A percentile compares a stretch with the other conserved stretches of the same genome.
Evolutionary conservation across 164 flowering plant species (phyloP).

Genomic region (Vitis amurensis): DNA sequence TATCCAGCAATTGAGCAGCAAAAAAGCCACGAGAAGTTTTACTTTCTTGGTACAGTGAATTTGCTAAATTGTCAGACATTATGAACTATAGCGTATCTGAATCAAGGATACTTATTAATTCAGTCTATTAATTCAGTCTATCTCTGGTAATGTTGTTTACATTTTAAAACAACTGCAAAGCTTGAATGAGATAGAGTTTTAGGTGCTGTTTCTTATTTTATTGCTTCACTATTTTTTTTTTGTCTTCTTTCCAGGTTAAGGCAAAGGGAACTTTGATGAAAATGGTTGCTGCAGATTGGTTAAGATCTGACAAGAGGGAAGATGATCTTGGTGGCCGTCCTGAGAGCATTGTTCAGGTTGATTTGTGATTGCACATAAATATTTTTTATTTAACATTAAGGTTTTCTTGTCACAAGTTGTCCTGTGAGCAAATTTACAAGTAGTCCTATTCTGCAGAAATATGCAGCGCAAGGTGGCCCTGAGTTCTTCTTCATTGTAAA

Average conservation of each 20-base stretch:
- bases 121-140: no score
- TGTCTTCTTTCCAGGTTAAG: constrained; percentile 44
- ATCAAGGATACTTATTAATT: no score
- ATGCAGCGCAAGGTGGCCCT: constrained; percentile 72
- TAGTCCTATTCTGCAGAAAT: constrained; percentile 53
- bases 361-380: neutral
- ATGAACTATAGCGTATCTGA: neutral
- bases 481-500: constrained; percentile 84
- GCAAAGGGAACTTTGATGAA: constrained; percentile 72
- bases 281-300: constrained; percentile 88
- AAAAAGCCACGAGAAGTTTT: no score
- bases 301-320: constrained; percentile 77
- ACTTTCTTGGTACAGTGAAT: no score
- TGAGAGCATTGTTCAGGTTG: constrained; percentile 82
- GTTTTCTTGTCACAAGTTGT: neutral
- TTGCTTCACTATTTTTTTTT: neutral
- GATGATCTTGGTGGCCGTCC: constrained; percentile 82
- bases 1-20: no score
- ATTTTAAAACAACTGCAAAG: no score
- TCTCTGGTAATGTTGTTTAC: no score
- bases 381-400: neutral
- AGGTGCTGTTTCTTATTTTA: neutral
- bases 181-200: neutral
- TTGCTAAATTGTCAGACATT: no score
- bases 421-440: constrained; percentile 4